Base-by-base conservation (phyloP, 768 basidiomycete species). In the Boletellus emodensis region DNA sequence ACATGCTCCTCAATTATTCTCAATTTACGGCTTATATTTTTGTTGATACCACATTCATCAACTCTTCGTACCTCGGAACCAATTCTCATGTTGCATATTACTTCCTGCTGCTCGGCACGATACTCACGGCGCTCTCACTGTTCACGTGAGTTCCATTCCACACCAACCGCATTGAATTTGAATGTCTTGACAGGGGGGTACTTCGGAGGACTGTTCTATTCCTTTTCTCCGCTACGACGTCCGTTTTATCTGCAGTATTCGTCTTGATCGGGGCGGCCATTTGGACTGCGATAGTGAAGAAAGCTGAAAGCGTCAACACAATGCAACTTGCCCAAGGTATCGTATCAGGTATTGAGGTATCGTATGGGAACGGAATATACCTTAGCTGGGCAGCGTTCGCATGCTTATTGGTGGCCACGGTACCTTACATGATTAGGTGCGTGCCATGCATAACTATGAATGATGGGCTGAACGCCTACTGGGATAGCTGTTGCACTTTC, bases 341-440 rank as follows among this genome's bases (percentile, higher is more conserved):
- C 17, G 66, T 76, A 4, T 63, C 89, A 32, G 89, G 87, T 35
- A 85, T 92, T 38, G 63, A 71, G 12, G 77, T 90, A 8, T 75
- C 83, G 1, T 71, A 73, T 12, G 89, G 87, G 13, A 69, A 73
- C 44, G 89, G 78, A 18, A 60, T 90, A 49, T 82, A 75, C 66
- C 68, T 91, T 40, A 71, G 80, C 9, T 92, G 90, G 90, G 84
- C 84, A 1, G 79, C 87, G 4, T 88, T 87, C 62, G 85, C 75
- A 24, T 79, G 79, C 62, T 72, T 90, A 34, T 65, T 81, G 34
- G 72, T 76, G 17, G 88, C 89, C 1, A 71, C 83, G 44, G 63
- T 87, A 37, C 90, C 90, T 13, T 91, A 90, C 62, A 77, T 87
- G 75, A 76, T 89, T 58, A 89, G 82, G 88, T 88, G 54, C 40